A percentile compares a stretch with the other conserved stretches of the same genome.
These are phyloP conservation scores for Daedaleopsis nitida DNA, from an alignment of 768 basidiomycete genomes.

Conservation along the genomic window DNA sequence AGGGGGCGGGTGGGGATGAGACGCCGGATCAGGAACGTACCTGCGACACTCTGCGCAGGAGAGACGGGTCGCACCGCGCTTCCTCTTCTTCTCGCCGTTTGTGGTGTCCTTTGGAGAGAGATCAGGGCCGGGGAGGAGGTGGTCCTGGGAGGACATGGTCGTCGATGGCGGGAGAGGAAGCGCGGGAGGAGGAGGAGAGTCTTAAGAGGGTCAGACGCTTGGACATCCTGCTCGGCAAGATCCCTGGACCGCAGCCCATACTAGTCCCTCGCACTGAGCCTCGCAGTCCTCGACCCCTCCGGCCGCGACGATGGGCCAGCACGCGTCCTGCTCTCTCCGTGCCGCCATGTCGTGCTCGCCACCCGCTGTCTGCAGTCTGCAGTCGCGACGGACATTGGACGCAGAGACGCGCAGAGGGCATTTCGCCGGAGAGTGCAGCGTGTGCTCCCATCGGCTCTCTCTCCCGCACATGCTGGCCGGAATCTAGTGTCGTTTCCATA, in stretches of 20 bases:
- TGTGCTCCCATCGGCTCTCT: no score
- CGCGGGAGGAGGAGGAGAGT: constrained; percentile 26
- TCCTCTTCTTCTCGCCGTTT: constrained; percentile 44
- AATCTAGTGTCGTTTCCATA: no score
- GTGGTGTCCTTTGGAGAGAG: constrained; percentile 14
- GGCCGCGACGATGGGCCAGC: background rate
- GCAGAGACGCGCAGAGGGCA: background rate
- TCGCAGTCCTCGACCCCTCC: background rate
- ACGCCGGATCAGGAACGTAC: constrained; percentile 35
- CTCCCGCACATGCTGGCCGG: no score
- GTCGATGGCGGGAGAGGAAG: constrained; percentile 9
- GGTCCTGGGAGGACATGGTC: constrained; percentile 15
- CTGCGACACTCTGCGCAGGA: constrained; percentile 83
- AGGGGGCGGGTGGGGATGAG: constrained; percentile 1
- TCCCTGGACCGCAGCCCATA: background rate
- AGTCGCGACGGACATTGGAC: background rate
- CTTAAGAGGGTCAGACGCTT: background rate
- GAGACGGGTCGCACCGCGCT: constrained; percentile 68
- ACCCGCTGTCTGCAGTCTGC: no score
- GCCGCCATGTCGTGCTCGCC: no score
- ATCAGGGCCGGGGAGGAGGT: constrained; percentile 14
- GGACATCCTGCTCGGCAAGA: constrained; percentile 8
- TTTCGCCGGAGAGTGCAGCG: background rate
- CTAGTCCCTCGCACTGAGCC: background rate
- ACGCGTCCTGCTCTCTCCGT: no score